A percentile compares a stretch with the other conserved stretches of the same genome.
Conservation (phyloP, 192 early-diverging fungal species). For the Umbelopsis sp. region DNA sequence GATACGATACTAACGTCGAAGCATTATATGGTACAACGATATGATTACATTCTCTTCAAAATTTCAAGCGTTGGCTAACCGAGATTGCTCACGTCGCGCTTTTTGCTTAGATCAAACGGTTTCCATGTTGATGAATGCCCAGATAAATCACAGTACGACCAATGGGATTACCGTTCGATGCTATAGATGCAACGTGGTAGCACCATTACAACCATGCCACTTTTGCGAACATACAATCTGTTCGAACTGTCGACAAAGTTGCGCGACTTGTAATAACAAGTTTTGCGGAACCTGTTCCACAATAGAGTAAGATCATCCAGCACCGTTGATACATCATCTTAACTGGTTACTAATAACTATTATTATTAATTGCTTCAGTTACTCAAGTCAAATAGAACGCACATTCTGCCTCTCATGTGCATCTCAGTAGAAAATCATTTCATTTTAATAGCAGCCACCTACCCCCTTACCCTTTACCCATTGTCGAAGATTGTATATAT, state of each 20-base stretch:
- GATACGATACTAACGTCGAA: not conserved
- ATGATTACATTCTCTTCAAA: not conserved
- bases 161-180: not conserved
- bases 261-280: not conserved
- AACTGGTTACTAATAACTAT: too few relatives aligned
- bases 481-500: not conserved
- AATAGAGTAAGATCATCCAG: not conserved
- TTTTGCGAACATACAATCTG: not conserved
- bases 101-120: not conserved
- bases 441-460: too few relatives aligned
- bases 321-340: too few relatives aligned
- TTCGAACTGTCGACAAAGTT: not conserved
- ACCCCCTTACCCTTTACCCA: too few relatives aligned
- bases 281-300: constrained; percentile 10
- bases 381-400: constrained; percentile 1
- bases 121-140: constrained; percentile 3
- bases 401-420: not conserved
- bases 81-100: not conserved
- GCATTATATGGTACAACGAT: not conserved
- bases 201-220: not conserved
- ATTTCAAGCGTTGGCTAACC: not conserved
- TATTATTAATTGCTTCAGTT: too few relatives aligned
- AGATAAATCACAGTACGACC: not conserved
- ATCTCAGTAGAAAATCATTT: not conserved
- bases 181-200: not conserved